phyloP scores from a whole-genome alignment of 805 yeast genomes.

The Candida golubevii region DNA sequence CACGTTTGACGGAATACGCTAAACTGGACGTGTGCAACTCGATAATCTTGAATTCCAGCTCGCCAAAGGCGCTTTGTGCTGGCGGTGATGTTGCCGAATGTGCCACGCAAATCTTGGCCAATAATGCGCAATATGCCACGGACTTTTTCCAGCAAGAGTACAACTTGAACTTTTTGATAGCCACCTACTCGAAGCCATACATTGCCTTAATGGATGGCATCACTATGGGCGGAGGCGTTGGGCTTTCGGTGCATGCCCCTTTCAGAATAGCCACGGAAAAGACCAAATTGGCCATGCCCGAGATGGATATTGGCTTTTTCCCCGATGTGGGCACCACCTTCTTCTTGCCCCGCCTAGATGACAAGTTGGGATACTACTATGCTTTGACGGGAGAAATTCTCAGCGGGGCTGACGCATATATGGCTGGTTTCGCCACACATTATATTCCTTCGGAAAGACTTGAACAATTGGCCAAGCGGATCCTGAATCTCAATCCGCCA shows the following conservation, averaged over 20 bases:
- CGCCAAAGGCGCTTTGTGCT: conserved; percentile 80
- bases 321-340: conserved; percentile 95
- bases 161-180: conserved; percentile 69
- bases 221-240: conserved; percentile 98
- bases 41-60: conserved; percentile 61
- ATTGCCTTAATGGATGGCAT: conserved; percentile 88
- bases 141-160: conserved; percentile 79
- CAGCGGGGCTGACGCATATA: conserved; percentile 73
- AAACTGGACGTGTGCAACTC: conserved; percentile 62
- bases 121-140: conserved; percentile 45
- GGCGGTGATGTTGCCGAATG: conserved; percentile 93
- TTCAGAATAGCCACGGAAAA: conserved; percentile 91
- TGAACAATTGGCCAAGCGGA: conserved; percentile 56
- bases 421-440: conserved; percentile 87
- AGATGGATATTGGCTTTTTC: conserved; percentile 92
- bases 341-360: conserved; percentile 78
- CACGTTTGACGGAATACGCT: conserved; percentile 72
- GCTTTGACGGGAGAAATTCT: conserved; percentile 83
- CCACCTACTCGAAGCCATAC: conserved; percentile 83
- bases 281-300: conserved; percentile 96
- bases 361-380: conserved; percentile 77
- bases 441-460: conserved; percentile 68
- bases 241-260: conserved; percentile 83
- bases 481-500: conserved; percentile 55
- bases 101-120: conserved; percentile 53